phyloP scores from a whole-genome alignment of 495 filamentous ascomycete species.

The Aspergillus panamensis region DNA sequence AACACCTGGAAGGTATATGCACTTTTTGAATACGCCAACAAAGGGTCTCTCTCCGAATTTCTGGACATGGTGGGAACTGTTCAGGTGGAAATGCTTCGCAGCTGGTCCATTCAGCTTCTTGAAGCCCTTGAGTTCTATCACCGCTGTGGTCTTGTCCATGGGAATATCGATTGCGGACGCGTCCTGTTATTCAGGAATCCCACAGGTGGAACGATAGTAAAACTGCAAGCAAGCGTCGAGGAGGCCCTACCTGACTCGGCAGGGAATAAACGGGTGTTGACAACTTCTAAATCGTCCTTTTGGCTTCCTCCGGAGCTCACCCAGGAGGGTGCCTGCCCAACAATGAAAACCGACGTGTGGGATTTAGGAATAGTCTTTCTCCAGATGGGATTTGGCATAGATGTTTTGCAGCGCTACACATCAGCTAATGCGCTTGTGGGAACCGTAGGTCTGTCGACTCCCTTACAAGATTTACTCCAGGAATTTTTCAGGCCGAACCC shows the following conservation, averaged over 20 bases:
- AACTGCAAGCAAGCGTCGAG: conserved; percentile 43
- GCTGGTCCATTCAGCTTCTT: conserved; percentile 87
- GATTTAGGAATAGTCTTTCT: conserved; percentile 84
- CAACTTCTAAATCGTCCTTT: conserved; percentile 66
- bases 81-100: conserved; percentile 65
- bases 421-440: conserved; percentile 67
- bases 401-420: conserved; percentile 69
- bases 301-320: conserved; percentile 83
- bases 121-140: conserved; percentile 86
- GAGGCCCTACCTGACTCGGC: conserved; percentile 35
- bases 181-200: conserved; percentile 57
- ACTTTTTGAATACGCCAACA: conserved; percentile 73
- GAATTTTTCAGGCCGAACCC: conserved; percentile 79
- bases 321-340: conserved; percentile 53
- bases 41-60: conserved; percentile 77
- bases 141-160: conserved; percentile 75
- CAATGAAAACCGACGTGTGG: conserved; percentile 90
- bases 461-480: conserved; percentile 72
- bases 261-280: conserved; percentile 39
- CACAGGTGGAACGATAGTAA: conserved; percentile 43
- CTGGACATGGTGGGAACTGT: conserved; percentile 74
- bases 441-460: conserved; percentile 63
- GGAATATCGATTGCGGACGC: conserved; percentile 70
- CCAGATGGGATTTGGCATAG: conserved; percentile 90
- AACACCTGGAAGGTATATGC: conserved; percentile 72